Evolutionary conservation across 2,329 filamentous ascomycete species (phyloP), one percentile per base, ranked within the genome.

Genomic region (Pseudopithomyces maydicus): DNA sequence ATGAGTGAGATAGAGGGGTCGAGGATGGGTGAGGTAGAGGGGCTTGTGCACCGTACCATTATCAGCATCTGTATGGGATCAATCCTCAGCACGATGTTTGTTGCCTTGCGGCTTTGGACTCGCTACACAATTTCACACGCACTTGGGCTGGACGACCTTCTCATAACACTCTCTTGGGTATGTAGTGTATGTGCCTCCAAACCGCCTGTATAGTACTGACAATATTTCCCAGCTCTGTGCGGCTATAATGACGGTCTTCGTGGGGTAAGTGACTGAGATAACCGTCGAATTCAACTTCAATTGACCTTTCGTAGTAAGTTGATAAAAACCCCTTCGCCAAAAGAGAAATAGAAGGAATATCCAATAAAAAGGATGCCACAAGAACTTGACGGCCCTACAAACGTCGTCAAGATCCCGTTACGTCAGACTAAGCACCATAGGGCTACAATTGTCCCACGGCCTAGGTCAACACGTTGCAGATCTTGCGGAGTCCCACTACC

Each of bases 81-180:
- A 15, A 39, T 45, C 2, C 19, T 60, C 1, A 53, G 55, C 17
- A 55, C 52, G 2, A 15, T 59, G 17, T 59, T 59, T 36, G 57
- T 59, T 6, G 54, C 20, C 23, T 32, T 62, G 6, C 44, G 59
- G 10, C 54, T 62, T 5, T 59, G 57, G 57, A 62, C 57, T n/a
- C 46, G 59, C 2, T 51, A 57, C 20, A 43, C 56, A 1, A 46
- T 62, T 33, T 48, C 57, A 10, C 47, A 55, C 14, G 54, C 59
- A 12, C 51, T 52, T 19, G 59, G 59, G 22, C 54, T 26, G 11
- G 60, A 58, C 29, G 60, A 61, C 41, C 33, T 17, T 1, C 22
- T 58, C 12, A 45, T 63, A 33, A 20, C 58, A 3, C n/a, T 38
- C n/a, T 61, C 58, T 26, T 63, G 59, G 57, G 59, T 62, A 53